Evolutionary conservation across 2,329 filamentous ascomycete genomes (phyloP), one percentile per base, ranked within the genome.

Genomic region (Aspergillus sp.): DNA sequence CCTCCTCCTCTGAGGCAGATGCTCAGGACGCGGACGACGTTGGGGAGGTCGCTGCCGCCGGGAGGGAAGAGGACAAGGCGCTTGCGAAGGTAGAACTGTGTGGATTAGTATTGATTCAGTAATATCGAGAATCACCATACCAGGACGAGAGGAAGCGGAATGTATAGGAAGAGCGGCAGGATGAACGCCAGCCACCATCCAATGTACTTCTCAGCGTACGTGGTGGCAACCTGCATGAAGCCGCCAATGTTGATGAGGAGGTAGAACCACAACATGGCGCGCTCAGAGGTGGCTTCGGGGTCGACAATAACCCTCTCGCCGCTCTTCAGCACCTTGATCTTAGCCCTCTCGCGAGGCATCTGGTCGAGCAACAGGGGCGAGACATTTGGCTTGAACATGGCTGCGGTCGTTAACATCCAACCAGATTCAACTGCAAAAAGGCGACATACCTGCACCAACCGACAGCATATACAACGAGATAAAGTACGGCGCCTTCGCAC

Each of bases 231-330:
- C 53, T 65, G 65, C 57, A 66, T 71, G 56, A 75, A 71, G 12
- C 70, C 71, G 24, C 73, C 73, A 1, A 75, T 57, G 19, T 71
- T 71, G 15, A 70, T 59, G 13, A 70, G 64, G 0, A 65, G 63
- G 44, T 76, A 77, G 58, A 76, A 77, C 17, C 72, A 61, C 0
- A 76, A 61, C 68, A 71, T 69, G 8, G 70, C 68, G 4, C 73
- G 66, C 24, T 70, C 73, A 2, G 77, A 68, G 0, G 79, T 81
- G 2, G 72, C 69, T 60, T 79, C 78, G 0, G 79, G 79, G 51
- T 81, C 79, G 15, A 81, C 75, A 30, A 82, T 75, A 30, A 79
- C 77, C 56, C 72, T 73, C 60, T 80, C 78, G 1, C 79, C 79
- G 11, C 70, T 73, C 54, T 75, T 71, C 6, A 82, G 70, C 1